Evolutionary conservation across 495 filamentous ascomycete species (phyloP), one percentile per base, ranked within the genome.

Genomic region (Parmelia sp.): DNA sequence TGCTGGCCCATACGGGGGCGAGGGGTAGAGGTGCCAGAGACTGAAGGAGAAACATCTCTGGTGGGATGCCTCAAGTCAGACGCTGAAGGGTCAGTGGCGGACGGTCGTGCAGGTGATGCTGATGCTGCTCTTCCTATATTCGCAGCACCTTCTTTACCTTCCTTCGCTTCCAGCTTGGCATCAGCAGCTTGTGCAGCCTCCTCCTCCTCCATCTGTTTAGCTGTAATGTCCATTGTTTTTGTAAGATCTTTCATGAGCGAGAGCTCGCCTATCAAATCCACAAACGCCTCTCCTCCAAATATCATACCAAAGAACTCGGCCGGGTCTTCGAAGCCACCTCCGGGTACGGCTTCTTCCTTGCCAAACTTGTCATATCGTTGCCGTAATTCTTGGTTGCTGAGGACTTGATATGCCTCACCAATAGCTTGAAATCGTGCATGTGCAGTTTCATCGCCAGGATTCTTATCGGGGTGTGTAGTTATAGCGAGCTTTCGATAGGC

Each of bases 271-370:
- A 94, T 95, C 72, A 91, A 84, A 74, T 94, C 93, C 31, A 87
- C 82, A 71, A 99, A 99, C 7, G 95, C 94, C 64, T 96, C 93
- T 42, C 94, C 94, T 66, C 94, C 94, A 70, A 99, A 99, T 65
- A 99, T 97, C 82, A 91, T 96, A 68, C 90, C 87, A 75, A 99
- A 97, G 85, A 99, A 99, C 77, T 99, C 95, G 51, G 91, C 84
- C 0, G 94, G 95, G 70, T 99, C 94, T 80, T 90, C 88, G 75
- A 99, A 99, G 65, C 94, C 94, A 69, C 89, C 87, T 68, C 83
- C 83, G 0, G 94, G 94, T 49, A 91, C 85, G 1, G 93, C 91
- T 59, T 87, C 83, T 65, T 97, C 93, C 76, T 97, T 99, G 74
- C 94, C 94, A 80, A 85, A 90, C 72, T 96, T 94, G 76, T 99